Evolutionary conservation across 306 rosid species (phyloP).

Genomic region (Cyamopsis tetragonoloba): DNA sequence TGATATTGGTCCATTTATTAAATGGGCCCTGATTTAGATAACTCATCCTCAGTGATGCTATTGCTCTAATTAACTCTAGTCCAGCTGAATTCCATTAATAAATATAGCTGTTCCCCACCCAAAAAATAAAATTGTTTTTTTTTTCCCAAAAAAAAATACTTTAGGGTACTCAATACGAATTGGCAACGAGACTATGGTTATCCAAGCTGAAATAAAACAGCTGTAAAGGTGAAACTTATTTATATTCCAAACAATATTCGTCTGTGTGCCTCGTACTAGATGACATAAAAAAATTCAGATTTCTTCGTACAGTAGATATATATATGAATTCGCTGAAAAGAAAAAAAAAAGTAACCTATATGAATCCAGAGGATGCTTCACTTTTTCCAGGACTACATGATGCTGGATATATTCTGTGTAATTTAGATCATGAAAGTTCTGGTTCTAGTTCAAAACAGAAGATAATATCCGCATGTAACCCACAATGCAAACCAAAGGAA

Average conservation of each 20-base stretch:
- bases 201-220: constrained; percentile 10
- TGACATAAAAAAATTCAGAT: not conserved
- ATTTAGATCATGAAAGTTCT: not conserved
- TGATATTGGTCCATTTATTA: not conserved
- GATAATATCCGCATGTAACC: not conserved
- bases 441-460: too few species aligned
- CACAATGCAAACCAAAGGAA: not conserved
- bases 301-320: not conserved
- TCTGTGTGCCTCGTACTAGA: not conserved
- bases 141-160: too few species aligned
- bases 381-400: not conserved
- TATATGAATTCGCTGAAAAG: too few species aligned
- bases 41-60: not conserved
- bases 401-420: not conserved
- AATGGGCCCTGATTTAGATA: constrained; percentile 6
- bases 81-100: not conserved
- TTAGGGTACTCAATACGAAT: not conserved
- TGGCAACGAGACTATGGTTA: not conserved
- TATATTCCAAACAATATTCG: not conserved
- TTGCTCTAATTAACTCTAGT: not conserved
- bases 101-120: too few species aligned
- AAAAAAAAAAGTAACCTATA: too few species aligned
- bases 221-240: constrained; percentile 35
- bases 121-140: too few species aligned
- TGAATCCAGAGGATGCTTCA: not conserved